Conservation (phyloP, 2,329 filamentous ascomycete species). For the Aspergillus aculeatus region DNA sequence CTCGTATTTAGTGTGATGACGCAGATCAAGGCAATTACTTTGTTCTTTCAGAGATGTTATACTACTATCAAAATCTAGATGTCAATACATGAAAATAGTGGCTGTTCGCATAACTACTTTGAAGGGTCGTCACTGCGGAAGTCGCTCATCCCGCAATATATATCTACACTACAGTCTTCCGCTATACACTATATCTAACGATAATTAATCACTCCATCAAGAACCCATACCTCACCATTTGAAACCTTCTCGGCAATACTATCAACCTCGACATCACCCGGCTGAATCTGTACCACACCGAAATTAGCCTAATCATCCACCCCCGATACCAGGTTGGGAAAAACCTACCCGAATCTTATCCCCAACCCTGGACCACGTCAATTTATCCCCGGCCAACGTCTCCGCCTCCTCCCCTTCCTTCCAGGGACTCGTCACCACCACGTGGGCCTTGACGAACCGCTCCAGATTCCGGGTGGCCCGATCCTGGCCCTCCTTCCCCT, state of each 20-base stretch:
- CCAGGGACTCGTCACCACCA: conserved; percentile 77
- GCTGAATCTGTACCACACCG: conserved; percentile 52
- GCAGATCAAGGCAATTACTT: neutral
- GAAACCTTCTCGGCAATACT: conserved; percentile 71
- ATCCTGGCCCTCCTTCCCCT: conserved; percentile 70
- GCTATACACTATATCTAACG: conserved; percentile 12
- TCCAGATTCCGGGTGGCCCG: conserved; percentile 74
- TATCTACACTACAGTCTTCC: neutral
- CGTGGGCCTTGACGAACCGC: conserved; percentile 81
- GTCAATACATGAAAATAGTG: no score
- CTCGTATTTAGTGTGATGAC: neutral
- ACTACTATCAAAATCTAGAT: no score
- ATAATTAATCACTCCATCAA: conserved; percentile 62
- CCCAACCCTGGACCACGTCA: conserved; percentile 77
- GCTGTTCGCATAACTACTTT: neutral
- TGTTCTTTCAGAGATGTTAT: no score
- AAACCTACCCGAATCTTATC: conserved; percentile 64
- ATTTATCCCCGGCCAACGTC: conserved; percentile 65
- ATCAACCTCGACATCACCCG: conserved; percentile 74
- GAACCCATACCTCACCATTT: conserved; percentile 87
- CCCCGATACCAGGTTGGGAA: neutral
- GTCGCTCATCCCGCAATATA: neutral
- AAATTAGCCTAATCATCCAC: conserved; percentile 13
- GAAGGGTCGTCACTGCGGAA: neutral
- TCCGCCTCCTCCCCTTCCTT: conserved; percentile 62